Conservation (phyloP, 164 flowering plant genomes). For the Aristolochia fimbriata region DNA sequence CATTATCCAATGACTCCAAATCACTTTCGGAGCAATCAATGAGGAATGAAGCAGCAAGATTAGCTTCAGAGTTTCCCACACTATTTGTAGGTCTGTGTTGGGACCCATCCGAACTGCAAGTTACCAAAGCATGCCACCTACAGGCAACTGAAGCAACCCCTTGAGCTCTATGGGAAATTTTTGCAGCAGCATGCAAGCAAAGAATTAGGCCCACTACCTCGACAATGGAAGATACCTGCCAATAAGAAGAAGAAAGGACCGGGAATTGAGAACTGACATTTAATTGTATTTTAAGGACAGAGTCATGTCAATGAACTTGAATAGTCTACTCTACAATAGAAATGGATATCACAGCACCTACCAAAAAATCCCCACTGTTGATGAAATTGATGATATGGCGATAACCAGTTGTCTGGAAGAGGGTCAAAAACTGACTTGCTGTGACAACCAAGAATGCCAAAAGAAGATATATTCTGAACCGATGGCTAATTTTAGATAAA, state of each 20-base stretch:
- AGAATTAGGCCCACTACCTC: slow-evolving; percentile 69
- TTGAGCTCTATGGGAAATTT: slow-evolving; percentile 83
- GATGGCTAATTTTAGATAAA: slow-evolving; percentile 87
- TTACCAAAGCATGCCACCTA: slow-evolving; percentile 73
- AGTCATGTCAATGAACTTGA: too few relatives aligned
- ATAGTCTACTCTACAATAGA: too few relatives aligned
- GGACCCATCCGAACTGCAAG: slow-evolving; percentile 48
- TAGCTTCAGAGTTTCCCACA: slow-evolving; percentile 31
- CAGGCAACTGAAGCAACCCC: slow-evolving; percentile 62
- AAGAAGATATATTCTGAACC: slow-evolving; percentile 79
- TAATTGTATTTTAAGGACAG: too few relatives aligned
- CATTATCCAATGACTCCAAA: slow-evolving; percentile 56
- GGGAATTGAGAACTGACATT: too few relatives aligned
- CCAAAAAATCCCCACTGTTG: slow-evolving; percentile 51
- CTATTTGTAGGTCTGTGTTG: slow-evolving; percentile 30
- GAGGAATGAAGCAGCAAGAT: slow-evolving; percentile 12
- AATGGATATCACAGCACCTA: slow-evolving; percentile 16
- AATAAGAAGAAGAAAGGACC: background rate
- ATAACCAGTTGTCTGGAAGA: slow-evolving; percentile 59
- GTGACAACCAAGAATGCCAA: slow-evolving; percentile 61
- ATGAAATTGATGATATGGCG: slow-evolving; percentile 44
- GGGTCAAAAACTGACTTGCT: slow-evolving; percentile 54
- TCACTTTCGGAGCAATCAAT: slow-evolving; percentile 62
- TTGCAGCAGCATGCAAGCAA: slow-evolving; percentile 76
- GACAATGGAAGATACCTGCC: slow-evolving; percentile 56